Conservation (phyloP, 148 eudicot genomes). For the Diospyros kaki region DNA sequence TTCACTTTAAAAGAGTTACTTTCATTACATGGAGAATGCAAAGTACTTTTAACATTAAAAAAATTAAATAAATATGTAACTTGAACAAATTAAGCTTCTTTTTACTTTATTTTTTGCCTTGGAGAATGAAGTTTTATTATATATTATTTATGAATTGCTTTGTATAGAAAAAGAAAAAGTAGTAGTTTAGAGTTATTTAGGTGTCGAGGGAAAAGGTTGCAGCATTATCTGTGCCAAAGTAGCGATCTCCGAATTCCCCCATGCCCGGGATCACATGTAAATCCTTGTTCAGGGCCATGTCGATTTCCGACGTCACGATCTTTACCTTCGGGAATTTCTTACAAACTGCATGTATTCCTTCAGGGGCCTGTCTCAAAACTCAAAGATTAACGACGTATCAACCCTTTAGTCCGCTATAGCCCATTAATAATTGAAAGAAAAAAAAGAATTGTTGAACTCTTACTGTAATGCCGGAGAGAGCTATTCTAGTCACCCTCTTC, state of each 20-base stretch:
- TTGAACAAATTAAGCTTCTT: no score
- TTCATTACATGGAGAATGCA: no score
- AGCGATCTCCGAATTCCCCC: constrained; percentile 72
- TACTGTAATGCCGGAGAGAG: no score
- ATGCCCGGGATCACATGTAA: constrained; percentile 59
- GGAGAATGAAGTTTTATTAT: no score
- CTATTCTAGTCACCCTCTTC: no score
- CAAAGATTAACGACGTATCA: not conserved
- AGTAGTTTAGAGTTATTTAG: not conserved
- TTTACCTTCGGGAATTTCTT: constrained; percentile 51
- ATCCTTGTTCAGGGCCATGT: constrained; percentile 37
- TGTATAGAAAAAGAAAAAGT: not conserved
- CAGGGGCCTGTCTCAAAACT: constrained; percentile 45
- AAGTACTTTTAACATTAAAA: no score
- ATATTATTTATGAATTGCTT: not conserved
- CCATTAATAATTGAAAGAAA: not conserved
- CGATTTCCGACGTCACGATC: constrained; percentile 66
- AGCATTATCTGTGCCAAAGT: constrained; percentile 45
- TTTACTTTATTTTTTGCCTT: no score
- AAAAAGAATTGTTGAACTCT: no score
- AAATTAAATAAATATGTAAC: no score
- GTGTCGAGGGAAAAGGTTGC: not conserved
- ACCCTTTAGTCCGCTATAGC: not conserved
- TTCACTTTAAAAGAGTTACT: no score
- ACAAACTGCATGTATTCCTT: constrained; percentile 57